Percentiles rank a stretch among this genome's conserved stretches.
These are phyloP conservation scores for Pouteria glomerata DNA, from an alignment of 148 eudicot genomes.

Conservation along the genomic window DNA sequence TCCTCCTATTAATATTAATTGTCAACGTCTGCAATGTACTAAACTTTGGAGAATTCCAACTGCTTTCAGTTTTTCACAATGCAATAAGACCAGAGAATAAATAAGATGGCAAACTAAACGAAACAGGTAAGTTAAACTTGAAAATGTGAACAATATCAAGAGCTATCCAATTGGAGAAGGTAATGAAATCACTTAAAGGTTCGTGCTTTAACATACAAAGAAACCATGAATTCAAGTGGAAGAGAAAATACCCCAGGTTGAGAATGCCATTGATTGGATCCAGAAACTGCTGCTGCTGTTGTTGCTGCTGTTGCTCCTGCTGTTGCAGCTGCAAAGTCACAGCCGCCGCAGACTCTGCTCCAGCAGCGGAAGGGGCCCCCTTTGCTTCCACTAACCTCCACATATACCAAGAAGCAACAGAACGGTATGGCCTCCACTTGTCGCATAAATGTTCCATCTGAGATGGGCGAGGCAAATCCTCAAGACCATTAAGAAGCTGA, in stretches of 20 bases:
- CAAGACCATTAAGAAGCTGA: conserved; percentile 37
- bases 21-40: no score
- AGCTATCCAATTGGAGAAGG: neutral
- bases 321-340: conserved; percentile 23
- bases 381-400: conserved; percentile 54
- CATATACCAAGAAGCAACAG: conserved; percentile 54
- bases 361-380: conserved; percentile 20
- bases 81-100: no score
- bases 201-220: no score
- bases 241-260: conserved; percentile 37
- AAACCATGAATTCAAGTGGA: neutral
- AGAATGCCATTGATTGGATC: conserved; percentile 48
- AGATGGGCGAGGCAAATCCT: conserved; percentile 48
- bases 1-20: no score
- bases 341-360: conserved; percentile 10
- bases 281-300: conserved; percentile 35
- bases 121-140: neutral
- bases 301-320: conserved; percentile 6
- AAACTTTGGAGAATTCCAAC: no score
- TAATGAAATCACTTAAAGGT: neutral
- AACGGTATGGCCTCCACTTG: conserved; percentile 54
- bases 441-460: conserved; percentile 64
- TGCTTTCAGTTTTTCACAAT: no score
- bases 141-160: neutral
- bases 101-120: neutral